Evolutionary conservation across 805 yeast genomes (phyloP).

Genomic region (Spathaspora boniae): DNA sequence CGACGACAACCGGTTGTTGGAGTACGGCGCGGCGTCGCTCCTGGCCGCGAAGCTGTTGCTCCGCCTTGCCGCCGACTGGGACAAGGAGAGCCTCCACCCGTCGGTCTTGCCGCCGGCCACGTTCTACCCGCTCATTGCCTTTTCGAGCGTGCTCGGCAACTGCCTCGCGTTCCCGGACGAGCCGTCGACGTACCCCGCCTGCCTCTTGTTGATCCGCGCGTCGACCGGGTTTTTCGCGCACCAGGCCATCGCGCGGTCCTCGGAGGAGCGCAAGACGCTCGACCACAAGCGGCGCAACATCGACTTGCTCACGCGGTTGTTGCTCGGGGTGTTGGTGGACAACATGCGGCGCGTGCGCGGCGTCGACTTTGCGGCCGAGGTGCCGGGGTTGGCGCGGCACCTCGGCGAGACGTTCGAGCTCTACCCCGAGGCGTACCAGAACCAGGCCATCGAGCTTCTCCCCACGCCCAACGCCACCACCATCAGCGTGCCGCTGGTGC

Average conservation of each 20-base stretch:
- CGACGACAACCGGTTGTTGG: slow-evolving; percentile 12
- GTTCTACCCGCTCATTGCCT: slow-evolving; percentile 22
- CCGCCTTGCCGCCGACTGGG: slow-evolving; percentile 14
- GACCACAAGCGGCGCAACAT: slow-evolving; percentile 12
- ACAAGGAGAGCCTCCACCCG: slow-evolving; percentile 12
- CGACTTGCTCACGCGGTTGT: slow-evolving; percentile 20
- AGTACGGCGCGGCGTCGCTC: slow-evolving; percentile 19
- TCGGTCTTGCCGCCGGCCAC: slow-evolving; percentile 18
- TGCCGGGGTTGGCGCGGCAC: slow-evolving; percentile 18
- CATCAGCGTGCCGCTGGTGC: too few species aligned
- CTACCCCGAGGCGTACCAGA: slow-evolving; percentile 20
- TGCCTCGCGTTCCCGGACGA: slow-evolving; percentile 17
- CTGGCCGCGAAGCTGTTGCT: slow-evolving; percentile 28
- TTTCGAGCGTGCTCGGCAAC: slow-evolving; percentile 20
- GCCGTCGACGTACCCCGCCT: slow-evolving; percentile 16
- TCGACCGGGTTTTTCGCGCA: slow-evolving; percentile 13
- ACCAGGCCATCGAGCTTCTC: too few species aligned
- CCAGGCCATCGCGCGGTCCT: neutral
- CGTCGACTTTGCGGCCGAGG: slow-evolving; percentile 11
- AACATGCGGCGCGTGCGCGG: slow-evolving; percentile 13
- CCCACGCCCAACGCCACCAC: too few species aligned
- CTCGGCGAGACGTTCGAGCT: slow-evolving; percentile 14
- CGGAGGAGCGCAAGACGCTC: slow-evolving; percentile 1
- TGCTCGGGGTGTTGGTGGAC: slow-evolving; percentile 20
- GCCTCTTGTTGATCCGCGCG: slow-evolving; percentile 19